phyloP scores from a whole-genome alignment of 2,329 filamentous ascomycete genomes.

The Paracamarosporium sp. region DNA sequence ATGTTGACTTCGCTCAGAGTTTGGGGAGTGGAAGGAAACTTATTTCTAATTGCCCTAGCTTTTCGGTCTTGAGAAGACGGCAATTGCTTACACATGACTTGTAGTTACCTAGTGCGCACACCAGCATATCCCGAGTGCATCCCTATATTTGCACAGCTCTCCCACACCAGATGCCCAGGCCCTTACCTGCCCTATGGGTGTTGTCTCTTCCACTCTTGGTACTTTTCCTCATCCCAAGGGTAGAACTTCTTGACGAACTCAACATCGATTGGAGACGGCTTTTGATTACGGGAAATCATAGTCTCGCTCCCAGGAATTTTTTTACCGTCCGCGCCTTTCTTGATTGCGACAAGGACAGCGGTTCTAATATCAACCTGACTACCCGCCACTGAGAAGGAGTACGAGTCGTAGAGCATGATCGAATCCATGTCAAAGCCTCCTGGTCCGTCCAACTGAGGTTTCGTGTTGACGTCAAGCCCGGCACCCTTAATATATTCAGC shows the following conservation, averaged over 20 bases:
- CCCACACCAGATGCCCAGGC: not conserved
- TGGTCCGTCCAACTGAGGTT: slow-evolving; percentile 1
- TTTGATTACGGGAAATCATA: not conserved
- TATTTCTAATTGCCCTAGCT: too few relatives aligned
- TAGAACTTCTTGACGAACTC: slow-evolving; percentile 12
- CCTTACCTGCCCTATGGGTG: not conserved
- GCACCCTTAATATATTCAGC: not conserved
- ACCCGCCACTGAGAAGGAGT: not conserved
- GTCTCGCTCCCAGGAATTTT: not conserved
- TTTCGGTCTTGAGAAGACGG: too few relatives aligned
- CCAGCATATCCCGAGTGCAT: too few relatives aligned
- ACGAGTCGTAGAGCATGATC: slow-evolving; percentile 10
- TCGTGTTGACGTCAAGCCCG: not conserved
- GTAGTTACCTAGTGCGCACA: too few relatives aligned
- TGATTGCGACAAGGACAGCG: not conserved
- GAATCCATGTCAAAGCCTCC: slow-evolving; percentile 11
- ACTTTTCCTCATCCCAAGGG: not conserved
- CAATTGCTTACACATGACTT: too few relatives aligned
- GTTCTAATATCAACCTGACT: not conserved
- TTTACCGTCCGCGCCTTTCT: not conserved
- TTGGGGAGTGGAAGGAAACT: too few relatives aligned
- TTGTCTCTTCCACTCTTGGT: not conserved
- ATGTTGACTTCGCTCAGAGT: too few relatives aligned
- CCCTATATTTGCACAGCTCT: too few relatives aligned
- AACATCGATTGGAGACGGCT: not conserved